Evolutionary conservation across 2,329 filamentous ascomycete genomes (phyloP).

Genomic region (Drechslerella stenobrocha): DNA sequence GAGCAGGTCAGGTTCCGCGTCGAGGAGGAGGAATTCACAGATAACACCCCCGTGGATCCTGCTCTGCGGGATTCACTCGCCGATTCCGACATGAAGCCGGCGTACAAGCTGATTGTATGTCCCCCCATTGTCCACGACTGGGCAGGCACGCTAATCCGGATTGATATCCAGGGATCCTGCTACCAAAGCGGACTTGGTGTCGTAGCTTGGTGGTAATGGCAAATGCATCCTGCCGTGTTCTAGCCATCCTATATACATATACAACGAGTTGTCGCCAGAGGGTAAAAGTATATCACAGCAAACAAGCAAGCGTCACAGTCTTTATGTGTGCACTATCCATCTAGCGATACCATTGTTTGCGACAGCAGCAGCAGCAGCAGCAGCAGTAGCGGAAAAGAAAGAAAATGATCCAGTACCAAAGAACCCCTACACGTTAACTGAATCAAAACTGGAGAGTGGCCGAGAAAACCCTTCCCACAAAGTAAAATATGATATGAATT

Average conservation of each 20-base stretch:
- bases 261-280: background rate
- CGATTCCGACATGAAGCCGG: conserved; percentile 65
- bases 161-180: conserved; percentile 48
- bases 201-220: conserved; percentile 52
- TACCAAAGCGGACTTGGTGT: conserved; percentile 53
- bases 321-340: background rate
- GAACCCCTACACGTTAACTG: conserved; percentile 9
- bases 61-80: conserved; percentile 53
- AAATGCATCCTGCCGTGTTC: conserved; percentile 26
- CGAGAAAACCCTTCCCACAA: background rate
- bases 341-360: conserved; percentile 2
- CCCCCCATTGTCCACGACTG: background rate
- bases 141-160: background rate
- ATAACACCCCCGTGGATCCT: conserved; percentile 75
- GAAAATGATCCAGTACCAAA: background rate
- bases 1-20: conserved; percentile 86
- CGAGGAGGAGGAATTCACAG: conserved; percentile 85
- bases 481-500: conserved; percentile 30
- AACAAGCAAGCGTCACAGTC: background rate
- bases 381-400: background rate
- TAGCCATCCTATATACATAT: conserved; percentile 14
- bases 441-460: conserved; percentile 5
- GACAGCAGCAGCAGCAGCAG: background rate
- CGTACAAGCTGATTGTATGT: conserved; percentile 66
- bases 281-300: background rate